Evolutionary conservation across 257 asterid species (phyloP), one percentile per base, ranked within the genome.

Genomic region (Jaltomata sinuosa): DNA sequence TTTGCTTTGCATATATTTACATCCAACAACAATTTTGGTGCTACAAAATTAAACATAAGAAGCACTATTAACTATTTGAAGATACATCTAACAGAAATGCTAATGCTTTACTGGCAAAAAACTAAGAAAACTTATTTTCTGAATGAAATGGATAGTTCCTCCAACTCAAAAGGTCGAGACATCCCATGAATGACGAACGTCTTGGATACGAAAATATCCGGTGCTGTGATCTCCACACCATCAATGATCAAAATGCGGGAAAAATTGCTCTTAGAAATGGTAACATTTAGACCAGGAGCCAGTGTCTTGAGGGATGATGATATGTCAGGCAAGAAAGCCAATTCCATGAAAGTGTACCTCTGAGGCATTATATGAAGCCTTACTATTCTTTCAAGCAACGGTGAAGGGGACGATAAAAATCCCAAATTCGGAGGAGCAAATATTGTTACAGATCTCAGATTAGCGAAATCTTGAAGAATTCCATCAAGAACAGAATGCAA

Each of bases 401-500:
- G 97, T 7, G 92, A 87, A 5, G 97, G 84, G 11, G 91, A 87
- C 0, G 95, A 84, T 50, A 90, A 64, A 49, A 90, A 92, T 18
- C 87, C 92, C 2, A 93, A 87, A 87, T 89, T 84, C 0, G 92
- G 93, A 4, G 97, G 97, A 15, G 91, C 93, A 57, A 94, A 92
- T 78, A 94, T 67, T 32, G 98, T 91, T 25, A 86, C 90, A 8
- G 89, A 82, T 11, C 83, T 84, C 81, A 91, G 79, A 84, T 92
- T 85, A 6, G 78, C 19, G 68, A 78, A 87, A 79, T 91, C 92
- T 55, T 50, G 85, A 55, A 90, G 27, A 72, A 94, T 72, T 69
- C 87, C 91, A 64, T 92, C 93, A 80, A 92, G 84, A 87, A 89
- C 91, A 19, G 93, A 87, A 29, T 91, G 89, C 86, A 94, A 79